These are phyloP conservation scores for Phytophthora cactorum DNA, from an alignment of 352 stramenopile species.

Conservation along the genomic window DNA sequence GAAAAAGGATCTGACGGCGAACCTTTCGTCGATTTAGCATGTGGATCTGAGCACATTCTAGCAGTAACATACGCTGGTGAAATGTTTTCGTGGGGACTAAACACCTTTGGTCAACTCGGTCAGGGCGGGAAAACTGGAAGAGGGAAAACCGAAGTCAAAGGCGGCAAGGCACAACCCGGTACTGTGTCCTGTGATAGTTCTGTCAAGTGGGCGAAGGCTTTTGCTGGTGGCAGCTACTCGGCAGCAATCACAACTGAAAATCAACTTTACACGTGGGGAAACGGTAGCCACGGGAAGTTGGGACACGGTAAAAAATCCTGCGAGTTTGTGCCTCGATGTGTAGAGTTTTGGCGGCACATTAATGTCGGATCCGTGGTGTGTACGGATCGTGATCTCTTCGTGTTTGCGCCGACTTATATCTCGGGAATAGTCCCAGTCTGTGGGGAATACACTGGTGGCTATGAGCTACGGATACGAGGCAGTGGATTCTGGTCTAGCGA, in stretches of 20 bases:
- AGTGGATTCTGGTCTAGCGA: slow-evolving; percentile 83
- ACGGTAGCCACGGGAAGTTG: slow-evolving; percentile 56
- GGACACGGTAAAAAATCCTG: slow-evolving; percentile 34
- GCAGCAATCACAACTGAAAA: slow-evolving; percentile 45
- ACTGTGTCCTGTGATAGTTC: slow-evolving; percentile 14
- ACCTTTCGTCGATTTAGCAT: slow-evolving; percentile 63
- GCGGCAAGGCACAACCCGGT: slow-evolving; percentile 28
- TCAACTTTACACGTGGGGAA: slow-evolving; percentile 68
- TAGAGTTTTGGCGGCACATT: slow-evolving; percentile 46
- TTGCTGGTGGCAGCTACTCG: slow-evolving; percentile 70
- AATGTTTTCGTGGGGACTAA: slow-evolving; percentile 82
- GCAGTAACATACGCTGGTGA: slow-evolving; percentile 58
- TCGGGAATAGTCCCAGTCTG: slow-evolving; percentile 48
- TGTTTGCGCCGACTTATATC: slow-evolving; percentile 69
- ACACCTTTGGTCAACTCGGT: slow-evolving; percentile 82
- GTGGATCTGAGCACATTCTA: slow-evolving; percentile 73
- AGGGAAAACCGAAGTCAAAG: slow-evolving; percentile 27
- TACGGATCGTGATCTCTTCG: slow-evolving; percentile 50
- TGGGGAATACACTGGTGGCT: slow-evolving; percentile 62
- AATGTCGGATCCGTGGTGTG: slow-evolving; percentile 59
- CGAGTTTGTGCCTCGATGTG: slow-evolving; percentile 43
- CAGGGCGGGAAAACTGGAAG: slow-evolving; percentile 39
- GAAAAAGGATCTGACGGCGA: slow-evolving; percentile 35
- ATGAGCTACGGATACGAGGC: slow-evolving; percentile 65
- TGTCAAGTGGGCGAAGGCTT: slow-evolving; percentile 53